A percentile compares a stretch with the other conserved stretches of the same genome.
Conservation (phyloP, 2,329 filamentous ascomycete genomes). For the Apiospora pterosperma region DNA sequence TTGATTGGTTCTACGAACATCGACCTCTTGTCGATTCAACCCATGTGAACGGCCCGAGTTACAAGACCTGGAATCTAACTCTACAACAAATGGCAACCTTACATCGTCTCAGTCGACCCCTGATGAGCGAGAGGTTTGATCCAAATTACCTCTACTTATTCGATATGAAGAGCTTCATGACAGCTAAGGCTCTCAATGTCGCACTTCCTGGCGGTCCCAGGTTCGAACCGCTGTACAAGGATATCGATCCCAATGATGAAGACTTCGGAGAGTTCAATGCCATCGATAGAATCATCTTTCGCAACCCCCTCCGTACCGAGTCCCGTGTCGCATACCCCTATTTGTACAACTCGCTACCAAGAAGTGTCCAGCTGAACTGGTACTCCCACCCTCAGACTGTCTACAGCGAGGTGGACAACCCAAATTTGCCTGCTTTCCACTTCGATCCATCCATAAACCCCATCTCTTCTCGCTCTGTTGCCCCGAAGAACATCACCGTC, state of each 20-base stretch:
- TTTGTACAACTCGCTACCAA: constrained; percentile 91
- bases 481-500: constrained; percentile 87
- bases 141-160: constrained; percentile 99
- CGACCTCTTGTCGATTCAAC: constrained; percentile 84
- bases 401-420: constrained; percentile 83
- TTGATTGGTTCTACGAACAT: constrained; percentile 98
- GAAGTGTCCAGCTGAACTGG: constrained; percentile 91
- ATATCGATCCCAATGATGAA: constrained; percentile 97
- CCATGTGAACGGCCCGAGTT: constrained; percentile 95
- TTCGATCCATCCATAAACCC: constrained; percentile 98
- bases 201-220: constrained; percentile 95
- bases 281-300: constrained; percentile 98
- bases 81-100: constrained; percentile 95
- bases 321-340: constrained; percentile 93
- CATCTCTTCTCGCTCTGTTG: constrained; percentile 90
- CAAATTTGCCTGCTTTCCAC: constrained; percentile 90
- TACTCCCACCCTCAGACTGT: constrained; percentile 92
- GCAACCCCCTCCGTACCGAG: constrained; percentile 89
- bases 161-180: constrained; percentile 89
- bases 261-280: constrained; percentile 99
- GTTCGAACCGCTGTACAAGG: constrained; percentile 97
- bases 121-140: constrained; percentile 89
- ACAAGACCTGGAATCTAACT: constrained; percentile 91
- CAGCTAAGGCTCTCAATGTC: constrained; percentile 94
- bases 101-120: constrained; percentile 84